phyloP scores from a whole-genome alignment of 805 yeast genomes.

The Yamadazyma takamatsuzukensis region DNA sequence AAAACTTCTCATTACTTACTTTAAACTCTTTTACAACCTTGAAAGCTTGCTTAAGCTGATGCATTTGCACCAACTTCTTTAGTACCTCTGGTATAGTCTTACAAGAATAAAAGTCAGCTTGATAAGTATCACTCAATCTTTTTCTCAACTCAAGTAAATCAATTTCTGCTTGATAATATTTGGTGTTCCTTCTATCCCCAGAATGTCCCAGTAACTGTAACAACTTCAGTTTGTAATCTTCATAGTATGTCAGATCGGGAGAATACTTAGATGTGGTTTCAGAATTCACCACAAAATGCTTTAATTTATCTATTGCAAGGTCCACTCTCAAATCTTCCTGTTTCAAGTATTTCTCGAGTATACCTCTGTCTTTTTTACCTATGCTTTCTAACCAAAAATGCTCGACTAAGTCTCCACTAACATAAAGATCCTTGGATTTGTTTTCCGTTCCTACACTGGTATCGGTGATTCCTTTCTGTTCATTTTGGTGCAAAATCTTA shows the following conservation, averaged over 20 bases:
- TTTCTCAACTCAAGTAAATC: slow-evolving; percentile 30
- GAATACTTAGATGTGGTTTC: slow-evolving; percentile 10
- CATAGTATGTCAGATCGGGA: slow-evolving; percentile 11
- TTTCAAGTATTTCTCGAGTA: slow-evolving; percentile 25
- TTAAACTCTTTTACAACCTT: slow-evolving; percentile 31
- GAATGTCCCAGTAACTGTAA: slow-evolving; percentile 18
- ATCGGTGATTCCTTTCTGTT: slow-evolving; percentile 26
- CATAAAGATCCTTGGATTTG: slow-evolving; percentile 20
- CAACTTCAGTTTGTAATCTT: slow-evolving; percentile 22
- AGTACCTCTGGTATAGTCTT: slow-evolving; percentile 25
- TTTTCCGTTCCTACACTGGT: slow-evolving; percentile 24
- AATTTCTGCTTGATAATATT: slow-evolving; percentile 24
- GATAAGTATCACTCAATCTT: slow-evolving; percentile 31
- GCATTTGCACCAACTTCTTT: slow-evolving; percentile 25
- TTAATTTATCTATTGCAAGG: slow-evolving; percentile 16
- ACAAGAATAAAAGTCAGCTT: slow-evolving; percentile 23
- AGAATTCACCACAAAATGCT: slow-evolving; percentile 14
- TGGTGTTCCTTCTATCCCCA: slow-evolving; percentile 17
- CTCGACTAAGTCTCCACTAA: slow-evolving; percentile 36
- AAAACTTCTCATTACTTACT: slow-evolving; percentile 25
- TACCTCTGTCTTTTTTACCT: slow-evolving; percentile 19
- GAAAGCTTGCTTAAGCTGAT: slow-evolving; percentile 34
- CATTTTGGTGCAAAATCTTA: slow-evolving; percentile 53
- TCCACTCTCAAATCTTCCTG: slow-evolving; percentile 28
- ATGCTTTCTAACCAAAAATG: slow-evolving; percentile 33